phyloP scores from a whole-genome alignment of 2,329 filamentous ascomycete genomes.

The Davidsoniella eucalypti region DNA sequence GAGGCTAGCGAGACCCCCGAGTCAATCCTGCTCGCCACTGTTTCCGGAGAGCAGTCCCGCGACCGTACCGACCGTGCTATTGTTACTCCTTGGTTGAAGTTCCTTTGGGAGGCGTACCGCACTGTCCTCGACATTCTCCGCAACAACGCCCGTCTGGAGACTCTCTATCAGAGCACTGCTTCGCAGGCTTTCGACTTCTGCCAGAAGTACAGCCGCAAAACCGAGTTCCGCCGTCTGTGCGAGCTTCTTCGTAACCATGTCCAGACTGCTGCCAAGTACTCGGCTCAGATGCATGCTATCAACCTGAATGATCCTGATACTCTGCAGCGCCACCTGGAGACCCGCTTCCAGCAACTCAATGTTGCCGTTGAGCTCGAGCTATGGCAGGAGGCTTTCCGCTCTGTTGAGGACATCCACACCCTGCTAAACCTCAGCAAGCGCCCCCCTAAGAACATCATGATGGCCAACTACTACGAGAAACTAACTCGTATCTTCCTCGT shows the following conservation, averaged over 20 bases:
- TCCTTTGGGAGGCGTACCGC: constrained; percentile 97
- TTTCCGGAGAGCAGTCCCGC: constrained; percentile 92
- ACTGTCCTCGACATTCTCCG: constrained; percentile 96
- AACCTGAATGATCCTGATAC: constrained; percentile 97
- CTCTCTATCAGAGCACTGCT: constrained; percentile 96
- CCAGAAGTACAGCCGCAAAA: constrained; percentile 95
- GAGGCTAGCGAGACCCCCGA: constrained; percentile 96
- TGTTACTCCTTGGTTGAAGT: constrained; percentile 98
- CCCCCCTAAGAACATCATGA: constrained; percentile 97
- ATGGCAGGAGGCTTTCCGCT: constrained; percentile 99
- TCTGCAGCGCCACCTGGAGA: constrained; percentile 90
- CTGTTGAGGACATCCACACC: constrained; percentile 96
- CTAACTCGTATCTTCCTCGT: constrained; percentile 96
- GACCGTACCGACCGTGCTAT: constrained; percentile 96
- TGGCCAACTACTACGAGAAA: constrained; percentile 99
- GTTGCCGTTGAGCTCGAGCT: constrained; percentile 94
- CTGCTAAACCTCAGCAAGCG: constrained; percentile 95
- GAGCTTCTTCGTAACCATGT: constrained; percentile 97
- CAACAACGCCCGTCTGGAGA: constrained; percentile 94
- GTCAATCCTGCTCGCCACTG: constrained; percentile 91
- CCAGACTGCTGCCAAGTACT: constrained; percentile 98
- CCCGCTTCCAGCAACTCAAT: constrained; percentile 95
- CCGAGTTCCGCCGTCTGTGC: constrained; percentile 95
- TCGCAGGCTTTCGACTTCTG: constrained; percentile 99
- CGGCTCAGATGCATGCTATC: constrained; percentile 97